phyloP scores from a whole-genome alignment of 2,329 filamentous ascomycete genomes.

The Penicillium sp. region DNA sequence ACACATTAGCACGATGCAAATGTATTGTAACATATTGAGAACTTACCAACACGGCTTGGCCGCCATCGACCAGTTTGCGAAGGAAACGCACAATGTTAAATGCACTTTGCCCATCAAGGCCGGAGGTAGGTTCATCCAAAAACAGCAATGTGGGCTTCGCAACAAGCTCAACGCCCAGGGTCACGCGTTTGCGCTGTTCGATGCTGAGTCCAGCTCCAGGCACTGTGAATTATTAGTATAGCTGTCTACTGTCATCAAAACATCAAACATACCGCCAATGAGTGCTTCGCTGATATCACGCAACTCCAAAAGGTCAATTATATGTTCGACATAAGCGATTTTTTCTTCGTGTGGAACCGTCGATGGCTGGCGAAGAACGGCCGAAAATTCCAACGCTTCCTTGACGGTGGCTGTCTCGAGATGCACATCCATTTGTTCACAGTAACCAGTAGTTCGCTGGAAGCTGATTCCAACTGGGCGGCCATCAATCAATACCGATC shows the following conservation, averaged over 20 bases:
- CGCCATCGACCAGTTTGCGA: constrained; percentile 62
- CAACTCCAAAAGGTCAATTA: constrained; percentile 65
- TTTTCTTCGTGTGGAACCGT: constrained; percentile 57
- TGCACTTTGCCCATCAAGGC: constrained; percentile 66
- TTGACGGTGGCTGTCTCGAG: constrained; percentile 61
- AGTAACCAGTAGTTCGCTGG: constrained; percentile 51
- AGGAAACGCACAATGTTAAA: constrained; percentile 57
- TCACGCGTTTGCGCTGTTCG: constrained; percentile 65
- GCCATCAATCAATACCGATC: constrained; percentile 44
- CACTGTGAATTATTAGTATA: constrained; percentile 18
- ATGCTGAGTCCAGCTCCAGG: constrained; percentile 58
- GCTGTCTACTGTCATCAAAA: accelerated
- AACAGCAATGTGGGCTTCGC: constrained; percentile 61
- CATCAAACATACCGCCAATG: constrained; percentile 48
- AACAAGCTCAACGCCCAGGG: constrained; percentile 58
- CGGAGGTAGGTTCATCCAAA: constrained; percentile 60
- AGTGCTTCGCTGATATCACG: constrained; percentile 60
- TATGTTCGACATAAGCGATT: constrained; percentile 61
- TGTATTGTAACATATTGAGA: not conserved
- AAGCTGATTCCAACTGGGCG: constrained; percentile 44
- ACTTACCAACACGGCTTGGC: constrained; percentile 62
- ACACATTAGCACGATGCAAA: not conserved
- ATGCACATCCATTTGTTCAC: constrained; percentile 64
- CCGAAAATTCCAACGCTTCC: constrained; percentile 63
- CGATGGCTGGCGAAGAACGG: constrained; percentile 58